phyloP scores from a whole-genome alignment of 768 basidiomycete genomes.

The Boletus sp. region DNA sequence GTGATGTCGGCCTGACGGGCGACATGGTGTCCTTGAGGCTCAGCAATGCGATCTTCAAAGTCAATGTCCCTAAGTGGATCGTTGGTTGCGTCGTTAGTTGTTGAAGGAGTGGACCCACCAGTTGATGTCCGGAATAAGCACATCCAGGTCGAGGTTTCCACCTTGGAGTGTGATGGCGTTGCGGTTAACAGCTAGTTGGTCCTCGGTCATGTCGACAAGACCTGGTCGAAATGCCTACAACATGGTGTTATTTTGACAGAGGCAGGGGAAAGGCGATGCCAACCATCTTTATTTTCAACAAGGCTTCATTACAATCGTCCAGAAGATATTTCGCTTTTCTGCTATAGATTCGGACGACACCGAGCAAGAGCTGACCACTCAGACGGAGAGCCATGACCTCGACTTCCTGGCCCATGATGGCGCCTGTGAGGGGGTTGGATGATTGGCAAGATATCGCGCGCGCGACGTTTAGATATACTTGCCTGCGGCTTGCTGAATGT shows the following conservation, averaged over 20 bases:
- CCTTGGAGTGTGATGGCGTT: constrained; percentile 86
- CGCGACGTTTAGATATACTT: not conserved
- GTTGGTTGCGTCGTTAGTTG: constrained; percentile 6
- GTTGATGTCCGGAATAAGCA: constrained; percentile 74
- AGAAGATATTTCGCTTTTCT: constrained; percentile 96
- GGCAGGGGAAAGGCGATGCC: not conserved
- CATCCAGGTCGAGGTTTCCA: constrained; percentile 74
- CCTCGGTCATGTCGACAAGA: constrained; percentile 93
- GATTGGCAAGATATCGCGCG: not conserved
- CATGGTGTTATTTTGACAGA: not conserved
- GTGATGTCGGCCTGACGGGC: constrained; percentile 88
- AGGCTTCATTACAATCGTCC: constrained; percentile 96
- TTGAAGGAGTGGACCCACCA: constrained; percentile 46
- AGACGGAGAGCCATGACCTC: constrained; percentile 92
- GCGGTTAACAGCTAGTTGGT: constrained; percentile 81
- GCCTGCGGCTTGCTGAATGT: constrained; percentile 94
- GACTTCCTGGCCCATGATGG: constrained; percentile 91
- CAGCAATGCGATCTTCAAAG: constrained; percentile 61
- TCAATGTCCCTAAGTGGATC: constrained; percentile 63
- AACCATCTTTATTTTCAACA: constrained; percentile 94
- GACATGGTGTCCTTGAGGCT: constrained; percentile 72
- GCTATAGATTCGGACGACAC: constrained; percentile 96
- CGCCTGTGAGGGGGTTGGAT: constrained; percentile 47
- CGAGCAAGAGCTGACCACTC: constrained; percentile 94
- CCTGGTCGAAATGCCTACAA: constrained; percentile 89